Percentiles rank a stretch among this genome's conserved stretches.
These are phyloP conservation scores for Chrysosporium keratinophilum DNA, from an alignment of 2,329 filamentous ascomycete genomes.

Conservation along the genomic window DNA sequence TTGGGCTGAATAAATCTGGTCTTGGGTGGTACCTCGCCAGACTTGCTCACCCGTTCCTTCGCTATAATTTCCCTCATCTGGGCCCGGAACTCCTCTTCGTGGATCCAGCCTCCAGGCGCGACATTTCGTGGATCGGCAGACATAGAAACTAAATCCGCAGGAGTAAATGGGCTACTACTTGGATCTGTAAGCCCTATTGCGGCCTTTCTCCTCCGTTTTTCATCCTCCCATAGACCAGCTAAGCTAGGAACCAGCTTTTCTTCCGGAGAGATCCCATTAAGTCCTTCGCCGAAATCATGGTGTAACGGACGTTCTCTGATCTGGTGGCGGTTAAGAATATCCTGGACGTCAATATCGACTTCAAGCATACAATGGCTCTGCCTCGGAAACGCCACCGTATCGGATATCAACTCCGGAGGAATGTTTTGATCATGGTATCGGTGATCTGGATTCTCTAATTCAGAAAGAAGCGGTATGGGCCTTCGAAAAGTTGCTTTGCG, in stretches of 20 bases:
- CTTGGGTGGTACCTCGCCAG: constrained; percentile 30
- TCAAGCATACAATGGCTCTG: constrained; percentile 83
- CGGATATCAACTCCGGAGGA: constrained; percentile 46
- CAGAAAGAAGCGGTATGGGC: constrained; percentile 61
- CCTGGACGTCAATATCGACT: constrained; percentile 76
- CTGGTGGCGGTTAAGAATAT: constrained; percentile 73
- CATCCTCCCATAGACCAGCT: constrained; percentile 86
- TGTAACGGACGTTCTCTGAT: constrained; percentile 69
- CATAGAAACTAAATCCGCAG: constrained; percentile 77
- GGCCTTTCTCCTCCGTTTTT: constrained; percentile 66
- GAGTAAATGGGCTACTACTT: constrained; percentile 64
- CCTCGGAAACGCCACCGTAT: constrained; percentile 56
- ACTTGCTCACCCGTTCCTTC: constrained; percentile 48
- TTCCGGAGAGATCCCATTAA: constrained; percentile 52
- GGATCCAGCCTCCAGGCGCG: constrained; percentile 74
- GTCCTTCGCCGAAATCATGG: constrained; percentile 71
- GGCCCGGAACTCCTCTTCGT: constrained; percentile 71
- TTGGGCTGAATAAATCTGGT: constrained; percentile 55
- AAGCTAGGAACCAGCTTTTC: constrained; percentile 87
- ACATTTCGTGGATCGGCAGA: constrained; percentile 68
- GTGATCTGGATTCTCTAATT: constrained; percentile 52
- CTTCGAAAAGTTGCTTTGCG: constrained; percentile 60
- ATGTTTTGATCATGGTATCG: constrained; percentile 74
- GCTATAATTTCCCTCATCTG: constrained; percentile 53
- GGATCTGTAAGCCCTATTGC: constrained; percentile 55